Percentiles rank a stretch among this genome's conserved stretches.
phyloP scores from a whole-genome alignment of 2,329 filamentous ascomycete species.

The Teratosphaeriaceae sp. region DNA sequence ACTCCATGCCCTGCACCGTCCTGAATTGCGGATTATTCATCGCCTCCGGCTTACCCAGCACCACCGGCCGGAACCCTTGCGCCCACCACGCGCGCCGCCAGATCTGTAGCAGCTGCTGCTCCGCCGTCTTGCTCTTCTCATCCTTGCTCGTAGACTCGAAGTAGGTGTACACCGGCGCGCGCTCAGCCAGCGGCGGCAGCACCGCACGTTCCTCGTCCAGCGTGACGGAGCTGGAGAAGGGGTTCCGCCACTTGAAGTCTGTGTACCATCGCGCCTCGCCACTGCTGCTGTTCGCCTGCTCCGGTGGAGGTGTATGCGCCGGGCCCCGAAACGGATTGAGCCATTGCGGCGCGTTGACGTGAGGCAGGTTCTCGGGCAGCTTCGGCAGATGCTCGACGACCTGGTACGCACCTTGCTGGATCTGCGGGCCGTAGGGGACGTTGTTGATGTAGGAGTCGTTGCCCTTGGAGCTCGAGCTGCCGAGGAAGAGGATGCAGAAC shows the following conservation, averaged over 20 bases:
- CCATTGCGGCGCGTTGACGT: constrained; percentile 25
- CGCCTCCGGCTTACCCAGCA: constrained; percentile 73
- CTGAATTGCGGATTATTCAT: constrained; percentile 75
- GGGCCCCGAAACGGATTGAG: constrained; percentile 61
- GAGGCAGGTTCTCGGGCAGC: constrained; percentile 24
- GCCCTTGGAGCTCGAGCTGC: constrained; percentile 21
- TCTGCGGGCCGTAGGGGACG: constrained; percentile 29
- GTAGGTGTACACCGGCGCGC: constrained; percentile 82
- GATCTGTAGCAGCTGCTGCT: constrained; percentile 71
- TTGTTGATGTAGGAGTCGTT: constrained; percentile 21
- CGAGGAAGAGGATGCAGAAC: constrained; percentile 31
- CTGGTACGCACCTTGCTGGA: constrained; percentile 35
- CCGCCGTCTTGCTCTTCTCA: constrained; percentile 59
- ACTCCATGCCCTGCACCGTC: constrained; percentile 56
- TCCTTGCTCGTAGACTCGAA: constrained; percentile 66
- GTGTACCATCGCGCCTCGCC: constrained; percentile 78
- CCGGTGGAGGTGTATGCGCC: constrained; percentile 63
- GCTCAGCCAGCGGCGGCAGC: constrained; percentile 65
- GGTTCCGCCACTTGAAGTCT: constrained; percentile 84
- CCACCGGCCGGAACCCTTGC: constrained; percentile 78
- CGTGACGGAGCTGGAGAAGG: constrained; percentile 74
- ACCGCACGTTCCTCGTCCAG: constrained; percentile 78
- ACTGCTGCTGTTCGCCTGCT: constrained; percentile 70
- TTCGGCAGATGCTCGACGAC: constrained; percentile 29
- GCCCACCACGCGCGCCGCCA: constrained; percentile 97